Conservation (phyloP, 768 basidiomycete genomes). For the Stropharia rugosoannulata region DNA sequence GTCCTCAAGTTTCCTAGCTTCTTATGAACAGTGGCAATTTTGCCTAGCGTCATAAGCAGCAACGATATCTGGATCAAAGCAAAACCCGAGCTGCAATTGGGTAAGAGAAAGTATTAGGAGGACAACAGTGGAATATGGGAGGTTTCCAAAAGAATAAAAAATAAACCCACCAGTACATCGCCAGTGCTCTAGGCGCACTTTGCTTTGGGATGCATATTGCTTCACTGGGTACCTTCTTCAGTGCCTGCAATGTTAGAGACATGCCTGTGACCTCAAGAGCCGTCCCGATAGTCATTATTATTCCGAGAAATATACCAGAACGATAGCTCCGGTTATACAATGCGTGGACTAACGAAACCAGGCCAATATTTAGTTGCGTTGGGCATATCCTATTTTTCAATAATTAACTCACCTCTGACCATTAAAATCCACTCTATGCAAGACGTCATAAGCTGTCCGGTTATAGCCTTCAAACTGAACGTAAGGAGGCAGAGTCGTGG, state of each 20-base stretch:
- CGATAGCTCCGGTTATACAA: conserved; percentile 6
- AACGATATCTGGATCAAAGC: conserved; percentile 3
- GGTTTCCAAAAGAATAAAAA: background rate
- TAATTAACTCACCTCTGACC: background rate
- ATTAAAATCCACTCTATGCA: conserved; percentile 12
- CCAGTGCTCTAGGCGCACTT: background rate
- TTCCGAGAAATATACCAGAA: background rate
- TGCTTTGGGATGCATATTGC: conserved; percentile 5
- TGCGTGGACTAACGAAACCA: conserved; percentile 9
- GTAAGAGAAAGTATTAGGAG: background rate
- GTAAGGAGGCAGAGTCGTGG: conserved; percentile 2
- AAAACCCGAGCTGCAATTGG: conserved; percentile 1
- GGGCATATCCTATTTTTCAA: background rate
- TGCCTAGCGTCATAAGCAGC: conserved; percentile 8
- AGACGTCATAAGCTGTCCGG: conserved; percentile 8
- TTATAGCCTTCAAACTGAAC: conserved; percentile 4
- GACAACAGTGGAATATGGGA: background rate
- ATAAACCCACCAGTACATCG: conserved; percentile 1
- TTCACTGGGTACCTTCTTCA: background rate
- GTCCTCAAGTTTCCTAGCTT: conserved; percentile 7
- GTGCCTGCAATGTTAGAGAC: background rate
- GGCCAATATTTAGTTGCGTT: background rate
- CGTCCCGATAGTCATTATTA: conserved; percentile 6
- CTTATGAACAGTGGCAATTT: background rate
- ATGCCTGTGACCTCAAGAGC: conserved; percentile 5